Conservation (phyloP, 108 stramenopile genomes). For the Discostella pseudostelligera region DNA sequence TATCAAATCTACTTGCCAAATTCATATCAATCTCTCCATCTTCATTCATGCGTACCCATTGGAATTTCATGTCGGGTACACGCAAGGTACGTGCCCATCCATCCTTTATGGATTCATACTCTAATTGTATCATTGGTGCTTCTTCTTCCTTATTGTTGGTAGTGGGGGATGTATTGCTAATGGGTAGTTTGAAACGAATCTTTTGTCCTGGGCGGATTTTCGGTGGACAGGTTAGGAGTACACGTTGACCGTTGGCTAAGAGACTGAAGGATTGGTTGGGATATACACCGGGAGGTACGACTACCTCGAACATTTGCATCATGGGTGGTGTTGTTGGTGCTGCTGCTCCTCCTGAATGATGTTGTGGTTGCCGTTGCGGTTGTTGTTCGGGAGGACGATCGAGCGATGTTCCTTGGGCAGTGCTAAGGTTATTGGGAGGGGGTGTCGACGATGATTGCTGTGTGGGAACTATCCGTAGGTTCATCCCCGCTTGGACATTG, state of each 20-base stretch:
- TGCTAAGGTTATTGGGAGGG: constrained; percentile 14
- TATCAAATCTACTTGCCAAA: constrained; percentile 52
- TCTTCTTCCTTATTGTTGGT: constrained; percentile 32
- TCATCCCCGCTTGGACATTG: constrained; percentile 76
- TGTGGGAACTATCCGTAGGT: constrained; percentile 80
- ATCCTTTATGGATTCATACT: constrained; percentile 71
- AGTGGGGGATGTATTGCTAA: constrained; percentile 33
- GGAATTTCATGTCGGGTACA: constrained; percentile 86
- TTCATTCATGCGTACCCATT: constrained; percentile 79
- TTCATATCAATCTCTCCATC: constrained; percentile 49
- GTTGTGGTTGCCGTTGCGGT: not conserved
- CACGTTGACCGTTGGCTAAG: constrained; percentile 87
- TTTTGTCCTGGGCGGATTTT: constrained; percentile 85
- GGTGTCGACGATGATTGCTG: constrained; percentile 23
- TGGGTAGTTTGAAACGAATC: constrained; percentile 88
- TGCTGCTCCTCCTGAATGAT: not conserved
- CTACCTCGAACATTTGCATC: constrained; percentile 88
- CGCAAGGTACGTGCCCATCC: constrained; percentile 87
- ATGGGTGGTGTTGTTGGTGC: constrained; percentile 21
- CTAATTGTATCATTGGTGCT: constrained; percentile 38
- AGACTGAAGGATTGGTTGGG: constrained; percentile 87
- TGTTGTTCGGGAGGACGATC: constrained; percentile 43
- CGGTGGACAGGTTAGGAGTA: constrained; percentile 88
- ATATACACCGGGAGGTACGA: constrained; percentile 79
- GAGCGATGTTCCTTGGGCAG: constrained; percentile 48